phyloP scores from a whole-genome alignment of 208 protist species.

The Crithidia fasciculata region DNA sequence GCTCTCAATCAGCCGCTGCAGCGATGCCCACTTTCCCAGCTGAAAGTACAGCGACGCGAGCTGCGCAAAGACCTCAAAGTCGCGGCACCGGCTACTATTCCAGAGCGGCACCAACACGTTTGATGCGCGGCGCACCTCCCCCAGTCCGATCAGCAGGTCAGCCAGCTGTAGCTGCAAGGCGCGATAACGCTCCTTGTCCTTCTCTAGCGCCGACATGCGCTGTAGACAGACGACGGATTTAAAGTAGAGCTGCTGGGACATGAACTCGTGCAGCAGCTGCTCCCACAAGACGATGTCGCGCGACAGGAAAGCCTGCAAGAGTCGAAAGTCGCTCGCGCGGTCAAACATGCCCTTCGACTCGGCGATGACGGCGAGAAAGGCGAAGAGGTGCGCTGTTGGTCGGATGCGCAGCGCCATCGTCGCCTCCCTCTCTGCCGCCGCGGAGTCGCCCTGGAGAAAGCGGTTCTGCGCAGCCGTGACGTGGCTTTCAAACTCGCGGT shows the following conservation, averaged over 20 bases:
- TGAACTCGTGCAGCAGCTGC: constrained; percentile 86
- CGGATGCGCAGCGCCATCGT: constrained; percentile 78
- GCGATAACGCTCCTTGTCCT: constrained; percentile 62
- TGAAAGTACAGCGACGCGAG: constrained; percentile 91
- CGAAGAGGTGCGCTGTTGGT: constrained; percentile 83
- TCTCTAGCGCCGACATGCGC: constrained; percentile 77
- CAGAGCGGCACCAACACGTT: constrained; percentile 78
- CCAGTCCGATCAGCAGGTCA: constrained; percentile 86
- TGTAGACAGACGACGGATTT: constrained; percentile 88
- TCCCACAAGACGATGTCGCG: constrained; percentile 82
- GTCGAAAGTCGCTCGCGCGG: constrained; percentile 85
- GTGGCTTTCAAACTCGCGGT: constrained; percentile 66
- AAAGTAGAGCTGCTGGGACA: constrained; percentile 83
- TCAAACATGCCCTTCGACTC: constrained; percentile 84
- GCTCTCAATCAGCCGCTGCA: constrained; percentile 80
- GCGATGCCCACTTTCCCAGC: constrained; percentile 80
- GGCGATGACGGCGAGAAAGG: constrained; percentile 78
- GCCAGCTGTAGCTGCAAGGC: constrained; percentile 84
- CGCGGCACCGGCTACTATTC: constrained; percentile 74
- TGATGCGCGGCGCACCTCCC: constrained; percentile 73
- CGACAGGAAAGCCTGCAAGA: constrained; percentile 88
- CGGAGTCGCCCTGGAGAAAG: constrained; percentile 68
- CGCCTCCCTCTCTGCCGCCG: constrained; percentile 65
- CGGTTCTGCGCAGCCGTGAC: constrained; percentile 70
- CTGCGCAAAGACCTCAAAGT: constrained; percentile 91